Conservation (phyloP, 768 basidiomycete genomes). For the Mycena albidolilacea region DNA sequence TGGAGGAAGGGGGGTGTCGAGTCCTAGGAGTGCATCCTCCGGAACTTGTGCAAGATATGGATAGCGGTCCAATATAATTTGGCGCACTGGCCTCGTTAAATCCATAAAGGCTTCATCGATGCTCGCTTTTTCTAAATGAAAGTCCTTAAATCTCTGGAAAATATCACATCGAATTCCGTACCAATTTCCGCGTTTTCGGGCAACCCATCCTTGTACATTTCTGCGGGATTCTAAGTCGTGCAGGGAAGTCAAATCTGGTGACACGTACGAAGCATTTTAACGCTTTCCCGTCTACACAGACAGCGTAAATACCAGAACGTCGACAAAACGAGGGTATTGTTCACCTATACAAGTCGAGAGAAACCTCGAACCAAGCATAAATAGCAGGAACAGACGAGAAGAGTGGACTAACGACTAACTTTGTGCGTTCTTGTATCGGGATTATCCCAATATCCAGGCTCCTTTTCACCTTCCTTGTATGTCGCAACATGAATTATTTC, state of each 20-base stretch:
- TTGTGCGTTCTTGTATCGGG: conserved; percentile 94
- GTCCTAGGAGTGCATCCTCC: conserved; percentile 73
- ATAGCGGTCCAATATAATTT: conserved; percentile 78
- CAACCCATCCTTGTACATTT: conserved; percentile 84
- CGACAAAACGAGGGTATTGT: not conserved
- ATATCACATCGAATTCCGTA: conserved; percentile 48
- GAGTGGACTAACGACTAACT: conserved; percentile 56
- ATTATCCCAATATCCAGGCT: conserved; percentile 94
- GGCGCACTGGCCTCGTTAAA: conserved; percentile 86
- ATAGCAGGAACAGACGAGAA: conserved; percentile 10
- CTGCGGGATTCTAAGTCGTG: conserved; percentile 27
- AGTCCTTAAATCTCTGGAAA: conserved; percentile 2
- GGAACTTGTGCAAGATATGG: conserved; percentile 85
- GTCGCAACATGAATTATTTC: conserved; percentile 95
- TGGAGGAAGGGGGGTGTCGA: conserved; percentile 84
- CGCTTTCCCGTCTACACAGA: conserved; percentile 78
- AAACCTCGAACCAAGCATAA: conserved; percentile 10
- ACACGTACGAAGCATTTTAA: conserved; percentile 75
- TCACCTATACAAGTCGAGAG: conserved; percentile 17
- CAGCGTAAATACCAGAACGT: not conserved
- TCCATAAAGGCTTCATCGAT: conserved; percentile 99
- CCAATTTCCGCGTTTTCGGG: conserved; percentile 85
- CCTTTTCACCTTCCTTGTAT: conserved; percentile 87
- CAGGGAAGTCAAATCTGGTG: not conserved
- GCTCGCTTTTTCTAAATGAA: conserved; percentile 87